A percentile compares a stretch with the other conserved stretches of the same genome.
Conservation (phyloP, 2,329 filamentous ascomycete genomes). For the Ceratocystis variospora region DNA sequence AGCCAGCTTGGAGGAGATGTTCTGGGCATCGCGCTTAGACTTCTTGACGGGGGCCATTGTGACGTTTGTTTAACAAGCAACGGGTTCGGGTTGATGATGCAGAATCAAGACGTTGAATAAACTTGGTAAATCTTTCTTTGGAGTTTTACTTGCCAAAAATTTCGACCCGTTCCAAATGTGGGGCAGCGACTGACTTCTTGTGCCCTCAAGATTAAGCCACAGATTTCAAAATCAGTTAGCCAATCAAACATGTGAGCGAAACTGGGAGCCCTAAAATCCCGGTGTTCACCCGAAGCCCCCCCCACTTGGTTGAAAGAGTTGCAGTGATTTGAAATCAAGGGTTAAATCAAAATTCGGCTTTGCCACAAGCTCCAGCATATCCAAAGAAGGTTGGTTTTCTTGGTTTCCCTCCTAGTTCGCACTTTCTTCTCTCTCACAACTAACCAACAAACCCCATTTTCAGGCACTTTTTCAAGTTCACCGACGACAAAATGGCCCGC, state of each 20-base stretch:
- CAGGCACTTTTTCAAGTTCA: constrained; percentile 22
- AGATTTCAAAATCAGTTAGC: constrained; percentile 20
- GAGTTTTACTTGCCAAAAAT: constrained; percentile 5
- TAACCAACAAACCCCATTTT: constrained; percentile 24
- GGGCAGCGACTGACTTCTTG: constrained; percentile 8
- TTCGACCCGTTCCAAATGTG: constrained; percentile 13
- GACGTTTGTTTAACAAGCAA: constrained; percentile 30
- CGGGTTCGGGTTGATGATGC: constrained; percentile 23
- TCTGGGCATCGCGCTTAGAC: constrained; percentile 77
- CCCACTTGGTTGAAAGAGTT: constrained; percentile 14
- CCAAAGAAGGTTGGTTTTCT: constrained; percentile 18
- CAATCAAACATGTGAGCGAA: constrained; percentile 22
- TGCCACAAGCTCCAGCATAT: constrained; percentile 18
- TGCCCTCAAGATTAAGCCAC: constrained; percentile 10
- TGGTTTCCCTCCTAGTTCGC: constrained; percentile 15
- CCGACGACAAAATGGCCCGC: constrained; percentile 81
- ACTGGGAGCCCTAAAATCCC: constrained; percentile 30
- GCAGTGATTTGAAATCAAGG: constrained; percentile 43
- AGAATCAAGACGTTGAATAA: constrained; percentile 21
- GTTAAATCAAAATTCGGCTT: constrained; percentile 23
- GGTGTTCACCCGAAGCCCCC: constrained; percentile 24
- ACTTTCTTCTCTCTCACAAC: constrained; percentile 26
- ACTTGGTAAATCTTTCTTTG: not conserved
- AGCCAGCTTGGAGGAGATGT: constrained; percentile 47
- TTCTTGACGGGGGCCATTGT: constrained; percentile 61